phyloP scores from a whole-genome alignment of 2,329 filamentous ascomycete genomes.

The Colletotrichum gloeosporioides region DNA sequence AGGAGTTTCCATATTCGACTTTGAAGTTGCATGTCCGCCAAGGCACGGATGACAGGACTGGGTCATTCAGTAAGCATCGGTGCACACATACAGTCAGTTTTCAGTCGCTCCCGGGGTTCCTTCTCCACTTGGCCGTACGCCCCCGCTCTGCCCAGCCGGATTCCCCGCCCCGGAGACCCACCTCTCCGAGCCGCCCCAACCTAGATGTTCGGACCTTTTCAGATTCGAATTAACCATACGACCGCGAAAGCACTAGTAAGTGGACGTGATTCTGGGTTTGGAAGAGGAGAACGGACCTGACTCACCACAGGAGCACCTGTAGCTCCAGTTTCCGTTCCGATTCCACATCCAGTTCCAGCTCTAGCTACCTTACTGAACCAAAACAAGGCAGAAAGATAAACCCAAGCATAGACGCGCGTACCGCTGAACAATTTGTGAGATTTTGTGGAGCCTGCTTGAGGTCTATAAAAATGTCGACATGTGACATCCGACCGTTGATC shows the following conservation, averaged over 20 bases:
- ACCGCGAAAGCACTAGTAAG: background rate
- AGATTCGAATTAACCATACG: background rate
- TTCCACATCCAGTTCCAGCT: background rate
- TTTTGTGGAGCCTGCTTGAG: too few species aligned
- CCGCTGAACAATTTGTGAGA: too few species aligned
- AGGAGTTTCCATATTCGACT: background rate
- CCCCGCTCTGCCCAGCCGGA: background rate
- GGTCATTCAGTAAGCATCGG: background rate
- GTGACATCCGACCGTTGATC: too few species aligned
- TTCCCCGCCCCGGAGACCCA: background rate
- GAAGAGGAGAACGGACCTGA: background rate
- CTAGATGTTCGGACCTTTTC: background rate
- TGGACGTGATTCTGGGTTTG: background rate
- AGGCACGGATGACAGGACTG: background rate
- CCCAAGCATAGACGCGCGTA: too few species aligned
- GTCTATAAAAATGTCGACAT: too few species aligned
- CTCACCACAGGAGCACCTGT: background rate
- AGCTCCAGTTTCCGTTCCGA: background rate
- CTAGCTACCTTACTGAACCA: background rate
- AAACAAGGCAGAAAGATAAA: too few species aligned
- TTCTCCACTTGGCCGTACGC: background rate
- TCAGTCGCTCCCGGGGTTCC: background rate
- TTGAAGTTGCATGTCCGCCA: background rate
- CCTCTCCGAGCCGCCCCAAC: background rate
- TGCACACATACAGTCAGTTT: background rate